Evolutionary conservation across 306 rosid genomes (phyloP), one percentile per base, ranked within the genome.

Genomic region (Acacia melanoxylon): DNA sequence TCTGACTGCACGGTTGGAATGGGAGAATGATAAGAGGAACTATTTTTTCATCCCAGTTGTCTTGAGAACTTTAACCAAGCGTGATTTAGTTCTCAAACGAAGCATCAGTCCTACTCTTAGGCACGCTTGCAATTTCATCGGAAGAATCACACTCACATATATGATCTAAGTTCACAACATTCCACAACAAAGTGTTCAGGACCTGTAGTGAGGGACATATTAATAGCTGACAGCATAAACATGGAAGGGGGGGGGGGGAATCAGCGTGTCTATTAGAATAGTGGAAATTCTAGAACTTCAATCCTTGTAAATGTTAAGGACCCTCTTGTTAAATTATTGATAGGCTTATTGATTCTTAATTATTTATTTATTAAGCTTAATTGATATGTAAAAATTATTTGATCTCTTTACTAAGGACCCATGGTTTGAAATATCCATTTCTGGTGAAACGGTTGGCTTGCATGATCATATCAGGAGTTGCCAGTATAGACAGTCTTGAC

Each of bases 361-460:
- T 13, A 83, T 27, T 77, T 59, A 42, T 25, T 45, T 56, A 41
- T 46, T 59, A 68, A 49, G 46, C 40, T 31, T 73, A 80, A 35
- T 48, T 16, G 37, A 68, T 66, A 22, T 44, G 52, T 80, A 71
- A 77, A 66, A 77, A 48, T 41, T 80, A 37, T 73, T 56, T 86
- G 14, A 72, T 76, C 68, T 84, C 80, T 76, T 81, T 86, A 72
- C 54, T 29, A 80, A 93, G 99, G 95, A 85, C 84, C 68, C 91
- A 6, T 22, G 92, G 92, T 72, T 87, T 91, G 78, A 95, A 95
- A 85, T 95, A 86, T 85, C 98, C 98, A 76, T 87, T 93, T 61
- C 77, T 95, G 80, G 95, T 93, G 45, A 95, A 91, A 91, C 89
- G 98, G 84, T 88, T 95, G 86, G 95, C 97, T 78, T 93, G 98